Evolutionary conservation across 768 basidiomycete genomes (phyloP).

Genomic region (Lyophyllum atratum): DNA sequence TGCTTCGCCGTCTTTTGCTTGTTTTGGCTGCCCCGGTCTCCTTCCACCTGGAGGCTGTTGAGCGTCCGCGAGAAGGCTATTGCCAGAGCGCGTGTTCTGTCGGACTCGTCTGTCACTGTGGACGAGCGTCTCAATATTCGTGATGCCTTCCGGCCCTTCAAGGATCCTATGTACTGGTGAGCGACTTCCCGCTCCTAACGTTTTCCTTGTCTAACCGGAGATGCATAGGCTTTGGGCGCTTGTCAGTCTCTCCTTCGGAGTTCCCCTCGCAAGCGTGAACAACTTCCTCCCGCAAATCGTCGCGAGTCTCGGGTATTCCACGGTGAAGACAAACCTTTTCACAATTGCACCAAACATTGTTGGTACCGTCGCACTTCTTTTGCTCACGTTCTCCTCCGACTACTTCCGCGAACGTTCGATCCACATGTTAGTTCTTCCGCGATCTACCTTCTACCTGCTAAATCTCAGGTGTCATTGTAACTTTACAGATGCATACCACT

Average conservation of each 20-base stretch:
- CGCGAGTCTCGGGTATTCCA: constrained; percentile 45
- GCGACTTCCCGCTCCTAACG: not conserved
- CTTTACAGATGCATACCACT: constrained; percentile 41
- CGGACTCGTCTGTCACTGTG: constrained; percentile 45
- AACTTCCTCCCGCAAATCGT: constrained; percentile 55
- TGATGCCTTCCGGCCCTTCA: constrained; percentile 46
- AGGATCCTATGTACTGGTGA: constrained; percentile 46
- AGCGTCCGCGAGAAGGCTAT: constrained; percentile 40
- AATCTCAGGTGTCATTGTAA: not conserved
- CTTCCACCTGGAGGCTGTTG: constrained; percentile 41
- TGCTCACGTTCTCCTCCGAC: constrained; percentile 53
- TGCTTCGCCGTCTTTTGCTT: constrained; percentile 46
- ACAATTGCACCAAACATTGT: constrained; percentile 56
- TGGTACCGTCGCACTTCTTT: constrained; percentile 45
- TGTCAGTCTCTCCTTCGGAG: constrained; percentile 46
- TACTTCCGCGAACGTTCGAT: constrained; percentile 52
- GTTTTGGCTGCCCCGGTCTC: constrained; percentile 47
- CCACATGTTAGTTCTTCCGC: constrained; percentile 34
- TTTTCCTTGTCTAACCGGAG: not conserved
- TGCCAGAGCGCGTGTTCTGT: constrained; percentile 42
- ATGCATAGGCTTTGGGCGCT: constrained; percentile 42
- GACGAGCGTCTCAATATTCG: constrained; percentile 42
- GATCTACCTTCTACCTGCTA: not conserved
- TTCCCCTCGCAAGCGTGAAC: constrained; percentile 53
- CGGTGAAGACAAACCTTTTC: constrained; percentile 52